Evolutionary conservation across 495 filamentous ascomycete genomes (phyloP), one percentile per base, ranked within the genome.

Genomic region (Sordaria brevicollis): DNA sequence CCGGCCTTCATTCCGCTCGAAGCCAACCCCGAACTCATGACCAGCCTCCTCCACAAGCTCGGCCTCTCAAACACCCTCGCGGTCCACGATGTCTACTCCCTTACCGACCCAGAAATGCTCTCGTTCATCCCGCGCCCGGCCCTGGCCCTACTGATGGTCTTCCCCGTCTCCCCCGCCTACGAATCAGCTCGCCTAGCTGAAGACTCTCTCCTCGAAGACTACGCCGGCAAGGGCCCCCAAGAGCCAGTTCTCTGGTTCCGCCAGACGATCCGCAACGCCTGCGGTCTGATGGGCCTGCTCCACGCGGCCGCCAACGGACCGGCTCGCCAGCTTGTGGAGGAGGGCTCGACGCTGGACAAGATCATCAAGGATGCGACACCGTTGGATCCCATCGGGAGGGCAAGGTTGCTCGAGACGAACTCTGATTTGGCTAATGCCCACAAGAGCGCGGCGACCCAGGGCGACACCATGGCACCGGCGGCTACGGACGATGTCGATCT

Each of bases 221-320:
- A 87, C 69, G 66, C 73, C 1, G 79, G 81, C 35, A 74, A 71
- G 29, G 85, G 83, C 35, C 71, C 73, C 6, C 74, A 67, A 6
- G 82, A 86, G 72, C 90, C 89, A 0, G 89, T 92, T 3, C 83
- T 92, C 36, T 96, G 92, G 92, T 95, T 92, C 82, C 88, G 87
- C 70, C 93, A 96, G 74, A 96, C 92, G 0, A 96, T 96, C 74
- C 85, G 88, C 39, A 89, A 96, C 75, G 89, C 92, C 5, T 96
- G 93, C 79, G 93, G 93, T 0, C 81, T 91, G 57, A 92, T 94
- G 75, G 92, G 89, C 0, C 81, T 95, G 36, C 76, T 95, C n/a
- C 93, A 96, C 78, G 87, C 87, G 36, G 83, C 91, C 5, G 75
- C 81, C 17, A 95, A 95, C 78, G 83, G 82, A 15, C 69, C 73